Evolutionary conservation across 2,329 filamentous ascomycete species (phyloP), one percentile per base, ranked within the genome.

Genomic region (Capronia coronata): DNA sequence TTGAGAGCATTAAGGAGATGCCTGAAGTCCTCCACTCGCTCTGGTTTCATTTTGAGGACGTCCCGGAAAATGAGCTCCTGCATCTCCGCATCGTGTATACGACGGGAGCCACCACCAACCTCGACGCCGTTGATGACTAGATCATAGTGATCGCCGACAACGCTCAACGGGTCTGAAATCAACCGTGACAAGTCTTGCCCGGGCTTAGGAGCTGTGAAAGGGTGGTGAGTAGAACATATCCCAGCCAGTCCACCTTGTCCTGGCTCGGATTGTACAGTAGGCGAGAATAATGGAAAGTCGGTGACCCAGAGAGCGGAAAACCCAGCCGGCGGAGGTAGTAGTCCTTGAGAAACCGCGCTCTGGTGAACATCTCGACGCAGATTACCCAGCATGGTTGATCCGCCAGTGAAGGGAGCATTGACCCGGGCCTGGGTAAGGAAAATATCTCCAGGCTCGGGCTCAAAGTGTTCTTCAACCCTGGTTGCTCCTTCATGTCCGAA

Each of bases 81-180:
- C 59, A 96, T 76, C 1, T 79, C 75, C 0, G 87, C 83, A 37
- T 85, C 77, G 68, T 98, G 93, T 49, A 97, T 96, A 76, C 93
- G 87, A 11, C 88, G 80, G 65, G 87, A 94, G 27, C 93, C 94
- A 9, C 93, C 93, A 21, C 93, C 93, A 1, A 98, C 78, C 68
- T 98, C 93, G 3, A 95, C 81, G 2, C 93, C 93, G 64, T 98
- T 98, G 60, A 97, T 79, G 0, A 98, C 91, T 11, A 98, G 80
- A 61, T 98, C 93, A 69, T 96, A 98, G 64, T 95, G 90, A 61
- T 94, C 91, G 2, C 86, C 94, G 59, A 77, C 79, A 1, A 81
- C 88, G 40, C 75, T 68, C 1, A 88, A 74, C 0, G 93, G 91
- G 34, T 89, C 75, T 0, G 75, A 82, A 30, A 82, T 73, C 1